Evolutionary conservation across 2,329 filamentous ascomycete genomes (phyloP), one percentile per base, ranked within the genome.

Genomic region (Hymenoscyphus linearis): DNA sequence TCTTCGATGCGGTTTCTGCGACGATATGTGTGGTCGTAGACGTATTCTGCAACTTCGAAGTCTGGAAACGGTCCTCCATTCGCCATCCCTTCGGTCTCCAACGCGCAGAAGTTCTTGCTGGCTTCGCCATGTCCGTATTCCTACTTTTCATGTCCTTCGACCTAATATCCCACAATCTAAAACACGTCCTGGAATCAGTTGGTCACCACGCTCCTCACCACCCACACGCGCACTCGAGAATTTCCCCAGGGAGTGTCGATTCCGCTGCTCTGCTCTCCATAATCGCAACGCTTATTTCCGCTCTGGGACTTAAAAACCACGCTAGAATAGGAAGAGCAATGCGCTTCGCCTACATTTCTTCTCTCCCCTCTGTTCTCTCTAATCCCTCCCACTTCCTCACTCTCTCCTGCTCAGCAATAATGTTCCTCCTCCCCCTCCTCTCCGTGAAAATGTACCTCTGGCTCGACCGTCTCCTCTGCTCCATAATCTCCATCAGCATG

Each of bases 111-210:
- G 93, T 99, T 4, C 84, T 99, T 16, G 92, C 93, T 37, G 95
- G 95, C 18, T 96, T 99, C 66, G 95, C 93, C 63, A 91, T 98
- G 86, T 96, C 92, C 57, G 89, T 99, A 44, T 91, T 97, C 64
- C 84, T 99, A 13, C 84, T 96, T n/a, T 99, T 99, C 76, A 96
- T 96, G 80, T 93, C 93, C 22, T 88, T 98, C 70, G 95, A 99
- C 70, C 85, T 99, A 55, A 88, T 99, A 64, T 96, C 91, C 47
- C 95, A 99, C 74, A 93, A 91, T 63, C 80, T 96, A 16, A 95
- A 96, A 73, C 93, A 99, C 74, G 84, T 92, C n/a, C 84, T 99
- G 12, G 93, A 97, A 75, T 74, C 75, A 14, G 71, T 85, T 22
- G 86, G 87, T 14, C 81, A 81, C 16, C 91, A 96, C 70, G 82